Base-by-base conservation (phyloP, 805 yeast genomes). In the Yamadazyma insecticola region DNA sequence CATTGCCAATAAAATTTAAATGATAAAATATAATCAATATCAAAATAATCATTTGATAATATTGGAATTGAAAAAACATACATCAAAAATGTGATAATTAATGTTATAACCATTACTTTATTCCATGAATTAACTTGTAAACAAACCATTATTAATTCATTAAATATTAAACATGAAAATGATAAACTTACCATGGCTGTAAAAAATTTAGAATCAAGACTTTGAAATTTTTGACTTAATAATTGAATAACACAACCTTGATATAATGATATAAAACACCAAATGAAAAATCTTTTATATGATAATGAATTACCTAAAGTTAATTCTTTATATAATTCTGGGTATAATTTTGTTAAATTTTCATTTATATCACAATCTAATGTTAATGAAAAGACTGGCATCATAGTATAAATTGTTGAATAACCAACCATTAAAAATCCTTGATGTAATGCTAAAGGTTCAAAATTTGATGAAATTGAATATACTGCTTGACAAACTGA, bases 351-450 rank as follows among this genome's bases (percentile, higher is more conserved):
- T 2, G 96, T 94, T 41, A 92, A 72, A 31, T 79, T 81, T 52
- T 88, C 96, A 47, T 80, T 88, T 28, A 92, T 89, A 54, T 92
- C 99, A 33, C 80, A 77, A 53, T 92, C 97, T 28, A 87, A 70
- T 0, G 94, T 96, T 43, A 92, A 62, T 0, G 96, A 85, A 48
- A 92, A 92, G 2, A 92, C 97, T 0, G 99, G 99, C 35, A 90
- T 88, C 99, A 92, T 92, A 0, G 99, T 92, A 57, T 92, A 92
- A 32, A 87, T 72, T 0, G 99, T 92, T 2, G 97, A 95, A 58
- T 92, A 92, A 2, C 98, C 99, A 26, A 92, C 98, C 97, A 92
- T 88, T 28, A 92, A 68, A 81, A 95, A 90, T 2, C 99, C 99
- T 54, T 92, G 90, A 52, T 84, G 87, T 32, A 92, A 66, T 0